Base-by-base conservation (phyloP, 2,329 filamentous ascomycete genomes). In the Saccharata proteae region DNA sequence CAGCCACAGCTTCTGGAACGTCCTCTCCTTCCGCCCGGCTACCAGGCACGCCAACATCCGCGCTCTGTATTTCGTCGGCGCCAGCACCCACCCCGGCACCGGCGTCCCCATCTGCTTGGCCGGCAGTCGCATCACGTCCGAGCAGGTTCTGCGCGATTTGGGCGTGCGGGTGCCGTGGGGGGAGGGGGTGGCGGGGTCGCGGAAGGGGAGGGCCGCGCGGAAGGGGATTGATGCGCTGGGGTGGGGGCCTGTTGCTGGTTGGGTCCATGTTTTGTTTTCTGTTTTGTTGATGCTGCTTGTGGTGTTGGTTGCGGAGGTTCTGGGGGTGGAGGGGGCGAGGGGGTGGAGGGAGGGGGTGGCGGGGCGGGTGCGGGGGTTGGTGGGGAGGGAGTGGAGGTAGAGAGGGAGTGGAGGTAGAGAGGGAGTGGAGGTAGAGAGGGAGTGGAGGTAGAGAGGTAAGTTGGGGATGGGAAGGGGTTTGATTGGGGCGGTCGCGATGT, bases 1-100 rank as follows among this genome's bases (percentile, higher is more conserved):
- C 1, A 73, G 68, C 12, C 79, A 84, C 55, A 71, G 67, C 17
- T 83, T 85, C 59, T 80, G 80, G 60, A 80, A 81, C 46, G 75
- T 80, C 10, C 62, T 81, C 0, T 65, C 65, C 19, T 80, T 80
- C 59, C 60, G 77, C 2, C 77, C 77, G 0, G 59, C 62, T 23
- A 79, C 73, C 0, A 59, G 61, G 40, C 60, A 76, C 18, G 43
- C 55, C 4, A 61, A 58, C 4, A 55, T 75, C 12, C 41, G 57
- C 11, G 57, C 60, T 3, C 52, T 75, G 13, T 82, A 80, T 46
- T 83, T 84, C 46, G 79, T 83, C 0, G 79, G 79, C 17, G 78
- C 79, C 1, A 78, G 72, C 45, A 15, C 78, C 13, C 79, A 85
- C 57, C 79, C 80, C 0, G 80, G 80, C 2, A 83, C 79, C 0